phyloP scores from a whole-genome alignment of 176 grass and related monocot species.

The Raddia distichophylla region DNA sequence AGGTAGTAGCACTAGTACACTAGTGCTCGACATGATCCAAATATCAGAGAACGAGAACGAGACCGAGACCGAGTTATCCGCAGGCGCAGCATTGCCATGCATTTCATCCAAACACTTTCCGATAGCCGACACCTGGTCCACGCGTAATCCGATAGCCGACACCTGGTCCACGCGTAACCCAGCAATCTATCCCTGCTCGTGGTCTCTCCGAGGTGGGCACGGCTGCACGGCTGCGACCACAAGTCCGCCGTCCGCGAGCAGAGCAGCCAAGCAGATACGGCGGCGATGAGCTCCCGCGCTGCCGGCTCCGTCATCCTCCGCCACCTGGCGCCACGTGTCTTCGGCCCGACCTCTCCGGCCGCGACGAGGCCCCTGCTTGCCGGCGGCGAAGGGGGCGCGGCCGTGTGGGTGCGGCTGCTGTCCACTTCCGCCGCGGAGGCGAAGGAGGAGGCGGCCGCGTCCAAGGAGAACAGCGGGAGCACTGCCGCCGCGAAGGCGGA shows the following conservation, averaged over 20 bases:
- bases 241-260: not conserved
- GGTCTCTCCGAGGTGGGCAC: not conserved
- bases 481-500: conserved; percentile 35
- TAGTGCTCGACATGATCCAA: too few species aligned
- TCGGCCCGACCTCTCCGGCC: conserved; percentile 15
- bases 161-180: too few species aligned
- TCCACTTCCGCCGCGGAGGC: conserved; percentile 47
- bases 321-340: conserved; percentile 48
- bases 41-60: too few species aligned
- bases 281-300: conserved; percentile 53
- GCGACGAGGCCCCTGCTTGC: conserved; percentile 16
- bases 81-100: too few species aligned
- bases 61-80: too few species aligned
- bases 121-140: too few species aligned
- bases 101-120: too few species aligned
- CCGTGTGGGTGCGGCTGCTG: conserved; percentile 45
- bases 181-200: too few species aligned
- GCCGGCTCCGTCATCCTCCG: conserved; percentile 53
- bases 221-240: not conserved
- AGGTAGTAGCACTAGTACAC: too few species aligned
- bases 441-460: conserved; percentile 37
- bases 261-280: not conserved
- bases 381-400: conserved; percentile 15
- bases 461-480: conserved; percentile 39
- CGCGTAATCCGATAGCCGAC: too few species aligned